Base-by-base conservation (phyloP, 2,329 filamentous ascomycete species). In the Parastagonospora avenae region DNA sequence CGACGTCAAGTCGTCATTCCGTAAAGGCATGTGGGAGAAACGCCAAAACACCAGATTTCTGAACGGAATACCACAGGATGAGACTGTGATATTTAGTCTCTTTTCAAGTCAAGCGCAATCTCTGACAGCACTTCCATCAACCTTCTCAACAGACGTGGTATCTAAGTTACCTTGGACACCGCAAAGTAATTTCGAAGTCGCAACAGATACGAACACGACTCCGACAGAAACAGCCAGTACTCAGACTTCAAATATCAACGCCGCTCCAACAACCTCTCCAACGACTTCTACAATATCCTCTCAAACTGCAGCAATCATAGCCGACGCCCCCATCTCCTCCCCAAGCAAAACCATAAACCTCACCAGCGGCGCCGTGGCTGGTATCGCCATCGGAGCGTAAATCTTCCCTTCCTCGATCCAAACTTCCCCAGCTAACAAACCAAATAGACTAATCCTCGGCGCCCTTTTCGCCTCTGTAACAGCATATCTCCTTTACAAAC, bases 401-500 rank as follows among this genome's bases (percentile, higher is more conserved):
- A 27, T 33, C 11, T 14, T 29, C 9, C 12, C 11, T 27, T 16
- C 8, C 11, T 8, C 8, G 8, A n/a, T n/a, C n/a, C 9, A 19
- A 11, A 24, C 36, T 3, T 12, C 30, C 4, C n/a, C 6, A 27
- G n/a, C 37, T 48, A 10, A 48, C 29, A 10, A 14, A 16, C 31
- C 9, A 12, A 12, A 14, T 8, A 47, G 45, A 30, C 50, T 63
- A 2, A 54, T 73, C 14, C 31, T 63, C 16, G 70, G 70, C 10
- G 70, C 63, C 4, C 55, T 53, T 2, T 57, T 72, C 16, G 70
- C 68, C 10, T 70, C 70, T 19, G 7, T 64, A 6, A 52, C 52
- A 14, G 62, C 68, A 1, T 67, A 68, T 46, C 44, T 72, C 15
- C 28, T 72, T 2, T 70, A 70, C 60, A 71, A 66, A 41, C 60